Evolutionary conservation across 1,284 basidiomycete species (phyloP), one percentile per base, ranked within the genome.

Genomic region (Cryptococcus amylolentus): DNA sequence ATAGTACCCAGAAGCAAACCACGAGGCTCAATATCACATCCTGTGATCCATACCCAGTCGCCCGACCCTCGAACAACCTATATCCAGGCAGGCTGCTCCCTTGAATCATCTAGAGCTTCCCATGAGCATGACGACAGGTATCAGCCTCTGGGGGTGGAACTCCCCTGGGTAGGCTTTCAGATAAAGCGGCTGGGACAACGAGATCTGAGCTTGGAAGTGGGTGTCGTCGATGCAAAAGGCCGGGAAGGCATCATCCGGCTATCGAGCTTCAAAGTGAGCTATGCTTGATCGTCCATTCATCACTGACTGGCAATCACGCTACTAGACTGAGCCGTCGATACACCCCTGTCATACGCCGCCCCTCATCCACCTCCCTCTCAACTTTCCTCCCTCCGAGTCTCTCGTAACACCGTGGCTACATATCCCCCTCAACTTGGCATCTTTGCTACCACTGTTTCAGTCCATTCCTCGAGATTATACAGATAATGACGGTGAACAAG

Each of bases 1-100:
- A 8, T 27, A 12, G 37, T 57, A 27, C 55, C 59, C 5, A 49
- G 45, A 0, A 40, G 35, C 7, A 18, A 20, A 28, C 18, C 43
- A 5, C 54, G 45, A 42, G 59, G 59, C 55, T 49, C 40, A 9
- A 77, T 58, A 70, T 85, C n/a, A 69, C 81, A 68, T 66, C 84
- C 83, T 0, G 88, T 91, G 0, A 79, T 92, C n/a, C 89, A 92
- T 64, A 82, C 92, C 45, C 89, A 91, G 67, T 89, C 88, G 3
- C 88, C 88, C 8, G 84, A 84, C 1, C 70, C 89, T 35, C 80
- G 77, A 37, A 83, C 80, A 37, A 88, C 89, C 0, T 91, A 81
- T 67, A 84, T 91, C 51, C 84, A 83, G 26, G 71, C 88, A 83
- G 44, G 79, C 80, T 59, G 50, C 7, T 67, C 66, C 5, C 9